Evolutionary conservation across 129 eudicot genomes (phyloP), one percentile per base, ranked within the genome.

Genomic region (Ambrosia artemisiifolia): DNA sequence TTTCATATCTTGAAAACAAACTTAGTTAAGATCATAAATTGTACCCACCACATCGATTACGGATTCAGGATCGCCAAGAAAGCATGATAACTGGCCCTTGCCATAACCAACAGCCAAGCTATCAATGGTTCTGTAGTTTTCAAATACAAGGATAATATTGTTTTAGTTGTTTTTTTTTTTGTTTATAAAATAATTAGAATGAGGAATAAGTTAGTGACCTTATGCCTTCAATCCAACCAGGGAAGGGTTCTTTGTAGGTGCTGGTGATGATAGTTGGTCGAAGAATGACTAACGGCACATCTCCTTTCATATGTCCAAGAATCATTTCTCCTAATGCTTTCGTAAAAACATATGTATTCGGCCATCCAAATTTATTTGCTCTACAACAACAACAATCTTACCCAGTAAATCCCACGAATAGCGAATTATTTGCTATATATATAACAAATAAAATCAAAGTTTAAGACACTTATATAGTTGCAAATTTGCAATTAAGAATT

Each of bases 251-350:
- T 73, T 78, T 87, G 24, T 49, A 81, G 0, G 92, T 87, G 77
- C 92, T 87, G 1, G 79, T 56, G 49, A 87, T 79, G 13, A 86
- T 83, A 2, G 86, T 86, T 18, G 92, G 92, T 5, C 92, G 88
- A 16, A 86, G 14, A 16, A 83, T 81, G 17, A 83, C 72, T 20
- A 87, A 54, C 0, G 81, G 79, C 13, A 76, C 18, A 33, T 69
- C 32, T 20, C 71, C 87, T 56, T 76, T 84, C 59, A 65, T 24
- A 3, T 77, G 48, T 7, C 70, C 83, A 2, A 87, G 24, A 17
- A 84, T n/a, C 93, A 87, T 87, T 51, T 84, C 93, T 17, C 93
- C 93, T 67, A 87, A 69, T 20, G 93, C 89, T 61, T 87, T 87
- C 0, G 92, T 84, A 18, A 87, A 87, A 17, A 76, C 84, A 40